Base-by-base conservation (phyloP, 306 rosid species). In the Phaseolus lunatus region DNA sequence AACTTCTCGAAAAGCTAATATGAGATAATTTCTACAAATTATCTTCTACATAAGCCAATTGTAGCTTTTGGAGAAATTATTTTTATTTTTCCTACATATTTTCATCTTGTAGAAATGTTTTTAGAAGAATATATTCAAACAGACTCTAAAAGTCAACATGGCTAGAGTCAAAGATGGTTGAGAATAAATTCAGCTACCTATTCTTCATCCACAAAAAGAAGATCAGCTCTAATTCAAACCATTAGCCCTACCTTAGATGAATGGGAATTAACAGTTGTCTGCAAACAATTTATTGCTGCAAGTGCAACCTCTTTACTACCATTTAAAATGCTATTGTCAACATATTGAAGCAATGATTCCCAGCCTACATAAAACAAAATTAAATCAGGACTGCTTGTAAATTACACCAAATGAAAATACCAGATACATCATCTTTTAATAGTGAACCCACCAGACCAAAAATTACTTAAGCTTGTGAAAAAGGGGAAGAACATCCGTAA, bases 231-330 rank as follows among this genome's bases (percentile, higher is more conserved):
- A 43, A 73, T 37, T 52, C 39, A 69, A 23, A 33, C 14, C 62
- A 80, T 53, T 72, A 71, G 66, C 54, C 71, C 67, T 85, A 94
- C 98, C 98, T 94, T 94, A 4, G 79, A 86, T 35, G 97, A 92
- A 82, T 94, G 97, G 52, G 97, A 92, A 83, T 88, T 83, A 78
- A 92, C 85, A 79, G 93, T 86, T 80, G 90, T 92, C 88, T 92
- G 97, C 83, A 94, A 87, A 81, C 97, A 94, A 81, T 76, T 88
- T 81, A 94, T 87, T 84, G 97, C 97, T 23, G 98, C 98, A 83
- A 94, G 92, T 53, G 98, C 91, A 74, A 92, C 97, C 87, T 94
- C 98, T 88, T 92, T 92, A 79, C 97, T 94, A n/a, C 92, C 92
- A 78, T 88, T 86, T 75, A 84, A 80, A 80, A 86, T 87, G 84